phyloP scores from a whole-genome alignment of 257 asterid species.

The Nicotiana paniculata region DNA sequence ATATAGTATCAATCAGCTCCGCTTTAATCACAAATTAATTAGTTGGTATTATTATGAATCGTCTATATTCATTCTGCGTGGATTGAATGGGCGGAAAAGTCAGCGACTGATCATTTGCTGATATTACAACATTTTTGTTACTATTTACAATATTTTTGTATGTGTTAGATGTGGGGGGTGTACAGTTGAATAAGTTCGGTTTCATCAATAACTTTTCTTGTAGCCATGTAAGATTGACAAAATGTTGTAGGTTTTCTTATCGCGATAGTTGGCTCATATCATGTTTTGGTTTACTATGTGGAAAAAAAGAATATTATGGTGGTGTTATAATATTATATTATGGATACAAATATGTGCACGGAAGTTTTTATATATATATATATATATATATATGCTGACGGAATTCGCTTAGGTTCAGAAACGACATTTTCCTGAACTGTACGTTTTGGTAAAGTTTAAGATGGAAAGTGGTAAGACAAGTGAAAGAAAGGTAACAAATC shows the following conservation, averaged over 20 bases:
- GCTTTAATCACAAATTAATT: background rate
- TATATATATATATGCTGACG: background rate
- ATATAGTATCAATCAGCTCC: background rate
- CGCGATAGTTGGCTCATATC: background rate
- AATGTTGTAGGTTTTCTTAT: background rate
- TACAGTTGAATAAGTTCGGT: conserved; percentile 15
- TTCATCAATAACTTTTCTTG: background rate
- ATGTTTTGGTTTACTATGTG: background rate
- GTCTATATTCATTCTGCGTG: background rate
- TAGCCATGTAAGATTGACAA: background rate
- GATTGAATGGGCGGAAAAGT: background rate
- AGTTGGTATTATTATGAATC: background rate
- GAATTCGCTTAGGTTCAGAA: background rate
- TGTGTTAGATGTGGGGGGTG: conserved; percentile 9
- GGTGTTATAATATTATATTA: too few relatives aligned
- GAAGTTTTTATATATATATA: too few relatives aligned
- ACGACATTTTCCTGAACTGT: background rate
- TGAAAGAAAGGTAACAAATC: background rate
- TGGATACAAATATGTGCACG: background rate
- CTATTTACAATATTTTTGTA: background rate
- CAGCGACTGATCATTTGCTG: background rate
- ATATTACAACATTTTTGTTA: background rate
- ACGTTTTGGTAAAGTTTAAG: background rate
- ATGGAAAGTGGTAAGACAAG: background rate
- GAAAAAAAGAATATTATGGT: background rate